These are phyloP conservation scores for Termitomyces heimii DNA, from an alignment of 768 basidiomycete species.

Conservation along the genomic window DNA sequence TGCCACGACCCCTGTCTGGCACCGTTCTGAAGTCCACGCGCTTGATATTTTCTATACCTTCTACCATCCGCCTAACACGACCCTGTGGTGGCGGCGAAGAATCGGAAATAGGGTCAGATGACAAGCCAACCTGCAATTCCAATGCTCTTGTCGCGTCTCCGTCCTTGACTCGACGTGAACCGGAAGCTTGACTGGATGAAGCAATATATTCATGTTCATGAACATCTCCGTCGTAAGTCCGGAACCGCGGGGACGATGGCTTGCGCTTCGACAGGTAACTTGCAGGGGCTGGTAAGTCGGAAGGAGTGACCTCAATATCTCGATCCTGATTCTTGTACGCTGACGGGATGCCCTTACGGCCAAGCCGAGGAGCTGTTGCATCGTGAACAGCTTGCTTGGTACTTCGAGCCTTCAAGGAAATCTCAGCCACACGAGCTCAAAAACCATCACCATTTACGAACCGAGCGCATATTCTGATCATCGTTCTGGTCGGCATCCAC, in stretches of 20 bases:
- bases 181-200: neutral
- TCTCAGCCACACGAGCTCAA: neutral
- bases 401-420: neutral
- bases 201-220: neutral
- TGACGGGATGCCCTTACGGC: neutral
- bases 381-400: neutral
- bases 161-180: slow-evolving; percentile 7
- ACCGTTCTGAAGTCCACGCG: slow-evolving; percentile 4
- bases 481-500: neutral
- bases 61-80: slow-evolving; percentile 3
- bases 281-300: neutral
- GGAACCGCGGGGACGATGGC: neutral
- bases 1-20: neutral
- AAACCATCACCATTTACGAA: neutral
- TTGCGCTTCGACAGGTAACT: neutral
- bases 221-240: neutral
- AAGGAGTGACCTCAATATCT: neutral
- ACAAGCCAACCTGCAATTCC: slow-evolving; percentile 1
- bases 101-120: slow-evolving; percentile 10
- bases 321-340: neutral
- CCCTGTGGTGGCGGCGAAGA: slow-evolving; percentile 1
- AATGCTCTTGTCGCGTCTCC: slow-evolving; percentile 11
- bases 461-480: neutral
- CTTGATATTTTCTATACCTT: neutral
- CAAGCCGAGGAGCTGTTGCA: neutral